Evolutionary conservation across 257 asterid genomes (phyloP).

Genomic region (Handroanthus guayacan): DNA sequence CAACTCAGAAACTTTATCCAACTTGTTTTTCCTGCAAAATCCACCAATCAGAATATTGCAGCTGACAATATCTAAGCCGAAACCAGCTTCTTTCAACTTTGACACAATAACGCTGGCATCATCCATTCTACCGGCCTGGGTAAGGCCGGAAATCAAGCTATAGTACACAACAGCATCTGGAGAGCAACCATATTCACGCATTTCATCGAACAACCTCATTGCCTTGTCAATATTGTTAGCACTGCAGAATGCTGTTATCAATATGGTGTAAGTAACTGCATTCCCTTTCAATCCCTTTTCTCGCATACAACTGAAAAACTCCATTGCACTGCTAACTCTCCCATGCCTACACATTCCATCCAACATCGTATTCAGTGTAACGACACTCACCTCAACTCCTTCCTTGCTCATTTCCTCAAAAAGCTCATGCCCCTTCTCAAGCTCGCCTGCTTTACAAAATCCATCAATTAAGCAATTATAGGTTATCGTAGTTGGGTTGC

Average conservation of each 20-base stretch:
- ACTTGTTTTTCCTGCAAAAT: conserved; percentile 67
- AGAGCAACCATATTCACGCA: conserved; percentile 58
- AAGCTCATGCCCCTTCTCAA: conserved; percentile 61
- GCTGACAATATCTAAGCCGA: conserved; percentile 59
- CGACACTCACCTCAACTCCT: conserved; percentile 53
- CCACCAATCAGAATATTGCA: conserved; percentile 80
- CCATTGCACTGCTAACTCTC: conserved; percentile 64
- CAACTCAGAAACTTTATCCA: conserved; percentile 59
- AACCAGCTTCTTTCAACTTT: conserved; percentile 73
- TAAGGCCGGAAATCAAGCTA: conserved; percentile 74
- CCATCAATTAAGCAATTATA: conserved; percentile 83
- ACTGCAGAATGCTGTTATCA: conserved; percentile 76
- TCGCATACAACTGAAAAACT: conserved; percentile 52
- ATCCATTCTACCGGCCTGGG: conserved; percentile 70
- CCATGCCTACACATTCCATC: conserved; percentile 79
- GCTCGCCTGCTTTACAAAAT: conserved; percentile 79
- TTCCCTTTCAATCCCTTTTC: conserved; percentile 69
- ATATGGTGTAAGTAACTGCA: conserved; percentile 57
- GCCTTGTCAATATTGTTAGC: conserved; percentile 79
- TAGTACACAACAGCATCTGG: conserved; percentile 76
- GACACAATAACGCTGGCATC: conserved; percentile 62
- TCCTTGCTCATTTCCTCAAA: conserved; percentile 63
- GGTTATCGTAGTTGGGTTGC: conserved; percentile 62
- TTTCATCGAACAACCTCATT: conserved; percentile 64
- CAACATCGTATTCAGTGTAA: conserved; percentile 65